A percentile compares a stretch with the other conserved stretches of the same genome.
Conservation (phyloP, 805 yeast genomes). For the Huiozyma sinensis region DNA sequence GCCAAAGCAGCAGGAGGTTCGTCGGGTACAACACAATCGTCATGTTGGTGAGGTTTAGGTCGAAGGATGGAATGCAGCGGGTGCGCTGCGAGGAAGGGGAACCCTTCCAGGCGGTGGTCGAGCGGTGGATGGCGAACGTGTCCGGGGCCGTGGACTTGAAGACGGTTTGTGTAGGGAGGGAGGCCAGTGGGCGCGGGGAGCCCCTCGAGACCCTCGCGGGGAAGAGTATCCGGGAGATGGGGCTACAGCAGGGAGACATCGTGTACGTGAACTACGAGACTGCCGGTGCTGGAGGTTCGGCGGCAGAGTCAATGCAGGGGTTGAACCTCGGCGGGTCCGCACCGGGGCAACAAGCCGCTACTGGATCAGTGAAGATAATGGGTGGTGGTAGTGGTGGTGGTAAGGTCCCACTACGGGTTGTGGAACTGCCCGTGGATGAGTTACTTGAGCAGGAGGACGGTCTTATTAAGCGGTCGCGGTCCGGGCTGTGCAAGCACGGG, state of each 20-base stretch:
- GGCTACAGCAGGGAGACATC: constrained; percentile 53
- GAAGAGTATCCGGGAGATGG: constrained; percentile 32
- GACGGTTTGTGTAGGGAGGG: constrained; percentile 20
- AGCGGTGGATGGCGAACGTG: constrained; percentile 26
- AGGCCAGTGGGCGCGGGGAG: constrained; percentile 9
- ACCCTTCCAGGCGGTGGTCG: constrained; percentile 36
- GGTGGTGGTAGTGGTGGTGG: constrained; percentile 1
- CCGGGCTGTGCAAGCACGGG: constrained; percentile 71
- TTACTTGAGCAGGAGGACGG: constrained; percentile 59
- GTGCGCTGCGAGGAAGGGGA: constrained; percentile 39
- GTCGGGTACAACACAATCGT: neutral
- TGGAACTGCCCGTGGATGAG: constrained; percentile 59
- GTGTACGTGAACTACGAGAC: constrained; percentile 32
- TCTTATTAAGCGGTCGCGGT: constrained; percentile 50
- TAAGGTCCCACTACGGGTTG: constrained; percentile 18
- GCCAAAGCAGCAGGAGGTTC: no score
- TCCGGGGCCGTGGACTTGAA: constrained; percentile 15
- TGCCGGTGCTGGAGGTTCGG: neutral
- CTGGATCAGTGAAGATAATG: neutral
- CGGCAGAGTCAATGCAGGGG: neutral
- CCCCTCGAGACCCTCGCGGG: constrained; percentile 17
- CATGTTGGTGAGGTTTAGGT: constrained; percentile 67
- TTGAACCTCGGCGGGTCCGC: neutral
- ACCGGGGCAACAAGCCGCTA: no score
- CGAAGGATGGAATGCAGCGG: constrained; percentile 76